These are phyloP conservation scores for Physcomitrellopsis africana DNA, from an alignment of 225 moss, liverwort and hornwort genomes.

Conservation along the genomic window DNA sequence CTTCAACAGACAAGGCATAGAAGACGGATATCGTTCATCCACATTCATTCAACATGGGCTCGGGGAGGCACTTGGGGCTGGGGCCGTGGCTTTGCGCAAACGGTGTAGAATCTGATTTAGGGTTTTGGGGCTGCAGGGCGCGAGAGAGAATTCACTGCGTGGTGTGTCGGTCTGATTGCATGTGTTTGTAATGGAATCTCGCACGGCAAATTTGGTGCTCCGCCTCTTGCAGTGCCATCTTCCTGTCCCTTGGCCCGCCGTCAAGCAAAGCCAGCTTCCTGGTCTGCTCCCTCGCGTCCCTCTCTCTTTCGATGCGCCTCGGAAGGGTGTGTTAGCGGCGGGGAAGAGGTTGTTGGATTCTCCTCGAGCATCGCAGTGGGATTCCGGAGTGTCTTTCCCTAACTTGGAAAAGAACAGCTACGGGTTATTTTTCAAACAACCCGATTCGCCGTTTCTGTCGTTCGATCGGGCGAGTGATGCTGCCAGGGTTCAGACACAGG, in stretches of 20 bases:
- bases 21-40: no score
- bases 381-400: background rate
- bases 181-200: constrained; percentile 51
- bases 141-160: background rate
- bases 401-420: constrained; percentile 31
- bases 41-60: no score
- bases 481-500: constrained; percentile 5
- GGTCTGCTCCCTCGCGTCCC: constrained; percentile 37
- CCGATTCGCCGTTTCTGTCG: constrained; percentile 44
- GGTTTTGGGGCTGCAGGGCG: no score
- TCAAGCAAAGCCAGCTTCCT: constrained; percentile 37
- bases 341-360: constrained; percentile 28
- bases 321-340: background rate
- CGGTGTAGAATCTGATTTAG: no score
- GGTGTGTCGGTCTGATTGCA: constrained; percentile 13
- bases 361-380: background rate
- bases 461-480: constrained; percentile 36
- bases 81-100: no score
- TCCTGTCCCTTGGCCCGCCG: constrained; percentile 32
- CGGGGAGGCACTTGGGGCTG: no score
- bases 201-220: constrained; percentile 48
- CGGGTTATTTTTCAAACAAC: constrained; percentile 44
- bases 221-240: constrained; percentile 65
- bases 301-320: constrained; percentile 29
- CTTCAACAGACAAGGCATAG: no score